Base-by-base conservation (phyloP, 352 stramenopile genomes). In the Phytophthora sp. region DNA sequence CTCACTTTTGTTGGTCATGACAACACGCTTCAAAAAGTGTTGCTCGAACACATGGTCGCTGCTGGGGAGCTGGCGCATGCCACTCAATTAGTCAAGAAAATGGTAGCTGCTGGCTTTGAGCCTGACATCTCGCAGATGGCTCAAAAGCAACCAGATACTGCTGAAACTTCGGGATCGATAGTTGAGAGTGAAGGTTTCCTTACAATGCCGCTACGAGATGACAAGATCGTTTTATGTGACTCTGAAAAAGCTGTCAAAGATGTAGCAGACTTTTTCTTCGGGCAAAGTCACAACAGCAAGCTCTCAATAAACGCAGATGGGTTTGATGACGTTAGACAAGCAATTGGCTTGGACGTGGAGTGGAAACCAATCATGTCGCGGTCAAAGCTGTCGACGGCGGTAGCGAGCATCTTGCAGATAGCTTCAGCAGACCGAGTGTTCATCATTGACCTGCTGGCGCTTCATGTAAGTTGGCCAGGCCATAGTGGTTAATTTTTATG, bases 371-470 rank as follows among this genome's bases (percentile, higher is more conserved):
- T 74, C 17, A 69, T 49, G 17, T 63, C 53, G 9, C 66, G 66
- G 38, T 70, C 50, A 3, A 60, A 51, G 44, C 41, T 68, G 12
- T 73, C 51, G 1, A 74, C 46, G 12, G 58, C 76, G 2, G 50
- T 88, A 10, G 82, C 82, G 0, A 91, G 82, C 28, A 84, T 88
- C 32, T 50, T 91, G 12, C 82, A 91, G 43, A 86, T 91, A 27
- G 77, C 82, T 9, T 77, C 79, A 4, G 32, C 30, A 5, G 64
- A 72, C 5, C 61, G 51, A 32, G 69, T 86, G 27, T 87, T 89
- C 38, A 58, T 91, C 34, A 59, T 89, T 37, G 79, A 91, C 32
- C 56, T 91, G 21, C 62, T 91, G 20, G 32, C 39, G 31, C 66
- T 91, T 17, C 76, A 91, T 62, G 82, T 91, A 64, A 48, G 81